Percentiles rank a stretch among this genome's conserved stretches.
These are phyloP conservation scores for Plantago rigida DNA, from an alignment of 305 asterid genomes.

Conservation along the genomic window DNA sequence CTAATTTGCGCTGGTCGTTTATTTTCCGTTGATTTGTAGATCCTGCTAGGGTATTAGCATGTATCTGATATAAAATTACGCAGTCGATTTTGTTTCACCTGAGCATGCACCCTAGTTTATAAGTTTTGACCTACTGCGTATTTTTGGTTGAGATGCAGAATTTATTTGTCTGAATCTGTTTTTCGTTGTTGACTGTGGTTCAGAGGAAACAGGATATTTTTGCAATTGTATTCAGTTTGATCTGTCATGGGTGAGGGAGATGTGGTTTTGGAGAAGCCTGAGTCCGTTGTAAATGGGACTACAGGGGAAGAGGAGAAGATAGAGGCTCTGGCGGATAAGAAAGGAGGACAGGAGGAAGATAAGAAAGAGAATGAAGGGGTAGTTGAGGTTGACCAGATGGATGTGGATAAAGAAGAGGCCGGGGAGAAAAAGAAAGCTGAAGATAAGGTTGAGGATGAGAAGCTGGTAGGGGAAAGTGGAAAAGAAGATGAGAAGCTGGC, in stretches of 20 bases:
- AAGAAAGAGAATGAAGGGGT: conserved; percentile 25
- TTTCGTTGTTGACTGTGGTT: background rate
- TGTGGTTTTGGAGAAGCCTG: conserved; percentile 34
- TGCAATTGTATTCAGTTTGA: conserved; percentile 3
- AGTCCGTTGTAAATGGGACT: conserved; percentile 40
- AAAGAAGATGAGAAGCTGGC: conserved; percentile 1
- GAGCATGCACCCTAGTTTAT: background rate
- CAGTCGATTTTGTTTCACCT: background rate
- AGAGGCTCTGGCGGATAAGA: conserved; percentile 29
- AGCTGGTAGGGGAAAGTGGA: conserved; percentile 17
- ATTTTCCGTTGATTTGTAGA: background rate
- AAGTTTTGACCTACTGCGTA: background rate
- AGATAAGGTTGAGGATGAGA: conserved; percentile 22
- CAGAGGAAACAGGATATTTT: conserved; percentile 1
- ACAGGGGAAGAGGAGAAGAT: conserved; percentile 29
- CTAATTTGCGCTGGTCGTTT: background rate
- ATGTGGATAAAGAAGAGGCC: conserved; percentile 33
- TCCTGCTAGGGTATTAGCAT: conserved; percentile 11
- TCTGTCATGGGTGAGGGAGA: conserved; percentile 59
- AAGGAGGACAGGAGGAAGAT: conserved; percentile 31
- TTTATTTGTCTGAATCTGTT: conserved; percentile 11
- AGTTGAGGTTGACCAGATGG: conserved; percentile 33
- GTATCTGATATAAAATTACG: background rate
- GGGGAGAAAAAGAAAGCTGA: conserved; percentile 23
- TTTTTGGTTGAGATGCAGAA: background rate